Evolutionary conservation across 177 flowering plant species (phyloP).

Genomic region (Telopea speciosissima): DNA sequence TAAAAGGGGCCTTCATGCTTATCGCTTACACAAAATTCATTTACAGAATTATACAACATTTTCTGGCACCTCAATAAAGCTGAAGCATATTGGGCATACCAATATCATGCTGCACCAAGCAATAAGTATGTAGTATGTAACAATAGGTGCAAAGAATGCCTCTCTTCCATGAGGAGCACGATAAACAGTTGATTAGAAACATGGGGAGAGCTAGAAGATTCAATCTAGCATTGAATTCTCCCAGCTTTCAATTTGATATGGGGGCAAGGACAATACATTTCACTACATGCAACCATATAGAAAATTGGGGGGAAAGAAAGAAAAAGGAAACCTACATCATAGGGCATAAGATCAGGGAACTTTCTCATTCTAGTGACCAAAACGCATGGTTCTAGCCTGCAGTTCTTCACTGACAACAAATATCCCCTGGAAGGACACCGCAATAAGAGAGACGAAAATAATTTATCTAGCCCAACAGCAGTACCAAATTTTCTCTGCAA

Average conservation of each 20-base stretch:
- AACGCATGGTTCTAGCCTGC: not conserved
- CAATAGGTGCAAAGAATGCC: not conserved
- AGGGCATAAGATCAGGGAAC: not conserved
- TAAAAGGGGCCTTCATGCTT: no score
- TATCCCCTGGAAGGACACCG: not conserved
- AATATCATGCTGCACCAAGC: not conserved
- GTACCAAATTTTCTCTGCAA: not conserved
- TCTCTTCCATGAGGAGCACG: not conserved
- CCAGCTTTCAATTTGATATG: not conserved
- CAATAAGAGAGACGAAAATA: not conserved
- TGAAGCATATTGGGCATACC: not conserved
- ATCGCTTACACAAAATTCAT: no score
- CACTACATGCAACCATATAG: not conserved
- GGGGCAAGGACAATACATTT: not conserved
- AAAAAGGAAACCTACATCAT: not conserved
- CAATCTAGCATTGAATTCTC: not conserved
- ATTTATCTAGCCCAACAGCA: not conserved
- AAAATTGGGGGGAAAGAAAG: not conserved
- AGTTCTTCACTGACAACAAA: not conserved
- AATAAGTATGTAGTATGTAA: not conserved
- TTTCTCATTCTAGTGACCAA: not conserved
- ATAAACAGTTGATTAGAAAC: not conserved
- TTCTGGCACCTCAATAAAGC: not conserved
- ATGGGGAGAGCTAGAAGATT: not conserved
- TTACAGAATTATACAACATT: no score